phyloP scores from a whole-genome alignment of 495 filamentous ascomycete species.

The Evernia prunastri region DNA sequence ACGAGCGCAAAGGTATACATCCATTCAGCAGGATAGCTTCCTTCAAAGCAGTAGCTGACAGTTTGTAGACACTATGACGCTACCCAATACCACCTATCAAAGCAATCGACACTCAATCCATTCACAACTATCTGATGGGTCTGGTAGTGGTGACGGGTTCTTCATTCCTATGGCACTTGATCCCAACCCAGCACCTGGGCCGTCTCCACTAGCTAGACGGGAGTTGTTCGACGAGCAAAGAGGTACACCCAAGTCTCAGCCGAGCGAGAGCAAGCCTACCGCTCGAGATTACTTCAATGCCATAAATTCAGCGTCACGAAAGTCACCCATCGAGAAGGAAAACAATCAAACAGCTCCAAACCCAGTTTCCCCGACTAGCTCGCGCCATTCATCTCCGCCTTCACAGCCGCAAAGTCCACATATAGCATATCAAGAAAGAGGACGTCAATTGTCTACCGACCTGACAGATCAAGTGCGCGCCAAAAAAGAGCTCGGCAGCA shows the following conservation, averaged over 20 bases:
- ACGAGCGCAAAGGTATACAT: slow-evolving; percentile 23
- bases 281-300: slow-evolving; percentile 47
- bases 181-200: slow-evolving; percentile 60
- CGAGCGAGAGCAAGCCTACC: slow-evolving; percentile 20
- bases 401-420: slow-evolving; percentile 58
- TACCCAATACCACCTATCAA: slow-evolving; percentile 71
- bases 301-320: slow-evolving; percentile 29
- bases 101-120: slow-evolving; percentile 67
- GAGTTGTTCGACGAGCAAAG: slow-evolving; percentile 17
- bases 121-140: slow-evolving; percentile 54
- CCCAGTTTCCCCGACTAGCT: slow-evolving; percentile 27
- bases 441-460: slow-evolving; percentile 48
- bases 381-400: slow-evolving; percentile 29
- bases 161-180: slow-evolving; percentile 90
- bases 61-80: slow-evolving; percentile 50
- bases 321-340: slow-evolving; percentile 27
- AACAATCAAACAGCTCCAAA: slow-evolving; percentile 34
- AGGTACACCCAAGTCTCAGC: slow-evolving; percentile 13
- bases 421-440: slow-evolving; percentile 87
- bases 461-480: slow-evolving; percentile 35
- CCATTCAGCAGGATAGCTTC: not conserved
- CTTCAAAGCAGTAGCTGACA: slow-evolving; percentile 16
- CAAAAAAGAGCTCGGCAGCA: slow-evolving; percentile 36
- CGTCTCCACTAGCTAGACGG: slow-evolving; percentile 36
- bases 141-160: slow-evolving; percentile 64